phyloP scores from a whole-genome alignment of 179 eudicot species.

The Patellifolia procumbens region DNA sequence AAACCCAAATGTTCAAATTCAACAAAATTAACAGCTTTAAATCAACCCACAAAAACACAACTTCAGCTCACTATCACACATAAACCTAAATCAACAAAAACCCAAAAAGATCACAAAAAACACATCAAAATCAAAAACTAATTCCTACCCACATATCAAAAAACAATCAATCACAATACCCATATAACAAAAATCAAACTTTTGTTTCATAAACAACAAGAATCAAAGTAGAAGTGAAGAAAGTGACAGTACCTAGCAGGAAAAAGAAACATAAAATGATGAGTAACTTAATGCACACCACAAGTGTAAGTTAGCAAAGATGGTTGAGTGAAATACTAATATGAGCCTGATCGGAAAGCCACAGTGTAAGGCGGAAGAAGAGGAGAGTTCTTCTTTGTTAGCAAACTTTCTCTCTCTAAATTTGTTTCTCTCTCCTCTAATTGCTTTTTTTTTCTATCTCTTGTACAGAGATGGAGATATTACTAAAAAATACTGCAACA shows the following conservation, averaged over 20 bases:
- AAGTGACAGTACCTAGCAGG: conserved; percentile 26
- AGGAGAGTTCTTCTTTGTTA: neutral
- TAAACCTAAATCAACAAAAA: conserved; percentile 14
- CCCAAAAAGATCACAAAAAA: conserved; percentile 15
- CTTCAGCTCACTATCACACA: conserved; percentile 30
- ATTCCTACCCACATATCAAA: conserved; percentile 11
- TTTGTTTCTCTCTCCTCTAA: conserved; percentile 7
- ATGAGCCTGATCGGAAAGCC: conserved; percentile 20
- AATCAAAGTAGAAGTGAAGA: neutral
- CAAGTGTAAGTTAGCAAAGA: conserved; percentile 17
- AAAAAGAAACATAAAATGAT: conserved; percentile 30
- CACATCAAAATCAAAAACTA: conserved; percentile 10
- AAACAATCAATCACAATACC: conserved; percentile 21
- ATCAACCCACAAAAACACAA: conserved; percentile 30
- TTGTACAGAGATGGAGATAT: conserved; percentile 16
- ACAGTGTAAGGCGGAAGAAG: conserved; percentile 11
- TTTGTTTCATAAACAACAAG: conserved; percentile 3
- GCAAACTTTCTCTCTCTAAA: neutral
- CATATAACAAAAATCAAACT: conserved; percentile 29
- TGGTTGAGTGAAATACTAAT: conserved; percentile 1
- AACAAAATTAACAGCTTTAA: conserved; percentile 15
- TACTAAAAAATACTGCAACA: conserved; percentile 32
- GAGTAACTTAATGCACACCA: neutral
- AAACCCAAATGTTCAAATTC: conserved; percentile 19
- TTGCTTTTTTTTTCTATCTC: conserved; percentile 27